Evolutionary conservation across 192 early-diverging fungal genomes (phyloP).

Genomic region (Backusella circina): DNA sequence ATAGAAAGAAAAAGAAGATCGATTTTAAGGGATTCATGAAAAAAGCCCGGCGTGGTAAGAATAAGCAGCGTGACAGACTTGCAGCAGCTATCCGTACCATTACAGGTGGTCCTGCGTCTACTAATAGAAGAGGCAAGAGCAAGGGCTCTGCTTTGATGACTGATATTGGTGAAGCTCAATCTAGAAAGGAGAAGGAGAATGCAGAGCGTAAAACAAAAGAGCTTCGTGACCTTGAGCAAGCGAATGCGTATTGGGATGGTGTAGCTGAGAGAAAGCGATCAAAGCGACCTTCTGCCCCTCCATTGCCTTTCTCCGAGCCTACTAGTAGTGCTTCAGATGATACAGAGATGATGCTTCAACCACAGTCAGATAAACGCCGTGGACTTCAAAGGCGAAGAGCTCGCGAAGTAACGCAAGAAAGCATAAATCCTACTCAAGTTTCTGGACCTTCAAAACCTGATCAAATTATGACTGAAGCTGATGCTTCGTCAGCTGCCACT

Average conservation of each 20-base stretch:
- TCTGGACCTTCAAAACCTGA: neutral
- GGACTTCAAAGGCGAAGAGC: constrained; percentile 12
- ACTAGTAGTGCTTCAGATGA: neutral
- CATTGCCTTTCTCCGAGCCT: neutral
- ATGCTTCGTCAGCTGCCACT: neutral
- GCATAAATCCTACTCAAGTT: no score
- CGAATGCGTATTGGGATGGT: constrained; percentile 35
- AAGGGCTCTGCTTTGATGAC: constrained; percentile 42
- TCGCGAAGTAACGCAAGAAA: neutral
- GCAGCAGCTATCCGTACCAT: constrained; percentile 33
- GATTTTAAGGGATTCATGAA: constrained; percentile 63
- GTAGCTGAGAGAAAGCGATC: constrained; percentile 22
- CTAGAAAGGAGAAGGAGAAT: constrained; percentile 39
- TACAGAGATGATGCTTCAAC: neutral
- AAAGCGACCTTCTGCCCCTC: neutral
- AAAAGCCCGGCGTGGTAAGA: constrained; percentile 42
- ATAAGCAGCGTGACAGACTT: constrained; percentile 43
- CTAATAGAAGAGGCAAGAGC: constrained; percentile 29
- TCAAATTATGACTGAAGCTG: constrained; percentile 9
- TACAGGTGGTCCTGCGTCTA: constrained; percentile 35
- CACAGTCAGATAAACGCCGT: neutral
- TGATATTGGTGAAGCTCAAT: constrained; percentile 53
- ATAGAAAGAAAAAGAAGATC: constrained; percentile 73
- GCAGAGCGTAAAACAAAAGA: constrained; percentile 42
- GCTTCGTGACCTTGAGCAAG: constrained; percentile 42